Conservation (phyloP, 2,329 filamentous ascomycete species). For the Apiospora malaysiana region DNA sequence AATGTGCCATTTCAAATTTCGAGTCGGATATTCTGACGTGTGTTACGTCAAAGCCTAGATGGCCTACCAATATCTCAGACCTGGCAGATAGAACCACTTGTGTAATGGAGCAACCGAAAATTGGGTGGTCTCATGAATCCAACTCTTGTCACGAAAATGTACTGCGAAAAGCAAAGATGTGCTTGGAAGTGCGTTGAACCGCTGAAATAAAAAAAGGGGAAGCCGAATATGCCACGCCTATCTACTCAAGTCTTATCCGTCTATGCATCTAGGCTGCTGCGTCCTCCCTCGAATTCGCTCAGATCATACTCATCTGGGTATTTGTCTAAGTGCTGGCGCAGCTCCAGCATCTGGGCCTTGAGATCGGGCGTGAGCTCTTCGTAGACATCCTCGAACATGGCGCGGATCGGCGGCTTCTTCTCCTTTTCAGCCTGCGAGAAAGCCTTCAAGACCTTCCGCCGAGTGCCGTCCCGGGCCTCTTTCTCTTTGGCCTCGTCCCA, state of each 20-base stretch:
- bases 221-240: neutral
- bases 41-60: neutral
- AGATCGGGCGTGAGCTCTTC: constrained; percentile 84
- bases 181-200: neutral
- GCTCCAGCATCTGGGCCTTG: constrained; percentile 73
- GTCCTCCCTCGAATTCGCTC: constrained; percentile 74
- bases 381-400: constrained; percentile 89
- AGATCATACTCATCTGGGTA: constrained; percentile 96
- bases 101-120: neutral
- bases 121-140: neutral
- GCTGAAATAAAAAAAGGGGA: too few relatives aligned
- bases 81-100: neutral
- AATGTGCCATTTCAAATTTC: neutral
- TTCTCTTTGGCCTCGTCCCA: constrained; percentile 90
- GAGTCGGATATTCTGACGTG: neutral
- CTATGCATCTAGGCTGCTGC: constrained; percentile 61
- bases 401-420: constrained; percentile 74
- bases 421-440: constrained; percentile 84
- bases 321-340: constrained; percentile 77
- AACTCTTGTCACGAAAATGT: neutral
- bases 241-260: neutral
- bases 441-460: constrained; percentile 80
- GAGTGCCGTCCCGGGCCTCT: constrained; percentile 66
- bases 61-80: neutral
- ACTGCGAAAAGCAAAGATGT: neutral